Evolutionary conservation across 1,284 basidiomycete genomes (phyloP), one percentile per base, ranked within the genome.

Genomic region (Moniliella sp.): DNA sequence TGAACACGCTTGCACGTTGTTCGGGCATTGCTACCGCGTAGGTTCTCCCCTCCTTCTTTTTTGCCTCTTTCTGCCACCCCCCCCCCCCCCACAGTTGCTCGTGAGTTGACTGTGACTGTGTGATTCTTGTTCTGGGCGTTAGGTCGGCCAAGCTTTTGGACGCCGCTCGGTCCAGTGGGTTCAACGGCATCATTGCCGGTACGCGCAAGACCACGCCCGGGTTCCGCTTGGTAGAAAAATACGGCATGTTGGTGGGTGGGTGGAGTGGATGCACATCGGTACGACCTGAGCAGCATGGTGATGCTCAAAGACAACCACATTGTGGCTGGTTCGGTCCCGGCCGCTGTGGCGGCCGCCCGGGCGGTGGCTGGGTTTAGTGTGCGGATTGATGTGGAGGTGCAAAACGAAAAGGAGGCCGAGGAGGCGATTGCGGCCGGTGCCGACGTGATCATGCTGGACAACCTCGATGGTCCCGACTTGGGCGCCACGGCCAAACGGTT

Each of bases 241-340:
- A 97, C 61, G 91, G 78, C 5, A 99, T 97, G 91, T 66, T 94
- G 28, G 82, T 97, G 15, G 88, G 82, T 97, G 15, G 88, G 91
- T 15, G 91, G 88, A 3, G 78, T 94, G 44, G 91, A 99, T 62
- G 68, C 80, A 12, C 91, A 97, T 65, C 71, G 91, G n/a, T 78
- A 93, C 54, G 86, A 94, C 63, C 68, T 97, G 18, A 84, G 79
- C 23, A 82, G 78, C 59, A 97, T 97, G 88, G 88, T 99, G 57
- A 97, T 97, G 88, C 73, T 99, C 53, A 97, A 97, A 64, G 88
- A 97, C 58, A 97, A 97, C 61, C 91, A 97, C 58, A 83, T 97
- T 56, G 94, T 84, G 86, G 86, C 83, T 33, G 83, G 84, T 15
- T 88, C 83, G 3, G 91, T 97, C 48, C 81, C 79, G 0, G 66